phyloP scores from a whole-genome alignment of 176 grass and related monocot genomes.

The Carex scoparia region DNA sequence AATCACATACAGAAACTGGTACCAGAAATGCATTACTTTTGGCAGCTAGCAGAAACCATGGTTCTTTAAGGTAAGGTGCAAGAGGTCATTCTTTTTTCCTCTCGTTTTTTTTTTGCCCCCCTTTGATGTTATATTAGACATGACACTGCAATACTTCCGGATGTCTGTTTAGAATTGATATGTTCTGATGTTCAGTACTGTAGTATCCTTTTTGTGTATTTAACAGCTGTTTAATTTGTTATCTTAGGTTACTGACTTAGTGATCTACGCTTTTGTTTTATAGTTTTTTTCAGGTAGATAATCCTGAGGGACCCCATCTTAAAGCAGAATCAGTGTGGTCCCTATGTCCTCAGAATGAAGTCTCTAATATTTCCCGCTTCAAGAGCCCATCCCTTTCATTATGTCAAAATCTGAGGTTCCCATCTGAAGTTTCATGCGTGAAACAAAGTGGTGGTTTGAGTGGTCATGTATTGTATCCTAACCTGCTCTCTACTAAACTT shows the following conservation, averaged over 20 bases:
- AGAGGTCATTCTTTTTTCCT: neutral
- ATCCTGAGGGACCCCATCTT: neutral
- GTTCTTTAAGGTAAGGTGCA: neutral
- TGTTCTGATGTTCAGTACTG: neutral
- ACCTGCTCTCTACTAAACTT: neutral
- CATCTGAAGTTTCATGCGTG: constrained; percentile 8
- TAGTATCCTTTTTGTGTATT: neutral
- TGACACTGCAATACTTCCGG: too few species aligned
- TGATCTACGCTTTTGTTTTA: neutral
- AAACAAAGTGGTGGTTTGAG: neutral
- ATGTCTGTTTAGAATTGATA: neutral
- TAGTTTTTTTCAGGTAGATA: constrained; percentile 5
- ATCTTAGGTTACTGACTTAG: neutral
- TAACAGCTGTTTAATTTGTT: neutral
- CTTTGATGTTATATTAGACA: neutral
- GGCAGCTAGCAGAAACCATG: neutral
- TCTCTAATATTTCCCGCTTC: neutral
- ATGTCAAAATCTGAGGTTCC: neutral
- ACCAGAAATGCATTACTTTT: neutral
- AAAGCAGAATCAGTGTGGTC: neutral
- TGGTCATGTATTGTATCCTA: constrained; percentile 25
- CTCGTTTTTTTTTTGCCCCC: neutral
- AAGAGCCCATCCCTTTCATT: neutral
- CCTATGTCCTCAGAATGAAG: neutral
- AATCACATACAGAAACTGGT: constrained; percentile 8